phyloP scores from a whole-genome alignment of 352 stramenopile genomes.

The Lagenidium giganteum region DNA sequence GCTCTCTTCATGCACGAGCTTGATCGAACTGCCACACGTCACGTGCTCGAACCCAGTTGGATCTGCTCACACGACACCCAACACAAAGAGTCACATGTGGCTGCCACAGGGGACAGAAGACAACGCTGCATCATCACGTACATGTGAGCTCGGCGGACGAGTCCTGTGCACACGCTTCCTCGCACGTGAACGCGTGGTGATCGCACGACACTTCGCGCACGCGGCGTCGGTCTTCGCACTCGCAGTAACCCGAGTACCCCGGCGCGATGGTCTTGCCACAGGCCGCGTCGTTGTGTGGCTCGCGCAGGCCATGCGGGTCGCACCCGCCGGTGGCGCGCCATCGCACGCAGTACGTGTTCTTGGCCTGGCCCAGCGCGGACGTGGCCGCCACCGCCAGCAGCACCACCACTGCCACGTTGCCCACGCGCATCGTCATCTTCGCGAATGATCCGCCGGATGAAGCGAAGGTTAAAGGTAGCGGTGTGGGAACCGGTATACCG shows the following conservation, averaged over 20 bases:
- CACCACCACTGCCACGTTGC: conserved; percentile 8
- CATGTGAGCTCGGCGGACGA: conserved; percentile 56
- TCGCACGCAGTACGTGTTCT: conserved; percentile 34
- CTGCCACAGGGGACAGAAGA: background rate
- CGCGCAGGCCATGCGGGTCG: conserved; percentile 50
- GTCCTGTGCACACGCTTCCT: conserved; percentile 48
- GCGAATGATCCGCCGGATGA: conserved; percentile 3
- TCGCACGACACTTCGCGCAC: conserved; percentile 61
- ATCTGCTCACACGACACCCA: conserved; percentile 20
- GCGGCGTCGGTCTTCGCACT: conserved; percentile 56
- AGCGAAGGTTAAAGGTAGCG: too few species aligned
- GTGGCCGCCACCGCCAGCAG: conserved; percentile 1
- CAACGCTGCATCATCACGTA: conserved; percentile 11
- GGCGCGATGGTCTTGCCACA: conserved; percentile 38
- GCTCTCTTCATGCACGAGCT: conserved; percentile 60
- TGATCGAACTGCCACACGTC: conserved; percentile 72
- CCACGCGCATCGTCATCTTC: background rate
- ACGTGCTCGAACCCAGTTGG: conserved; percentile 61
- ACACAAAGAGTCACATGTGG: background rate
- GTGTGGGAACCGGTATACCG: too few species aligned
- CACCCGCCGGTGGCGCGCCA: conserved; percentile 55
- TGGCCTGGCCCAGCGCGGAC: background rate
- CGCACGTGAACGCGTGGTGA: conserved; percentile 62
- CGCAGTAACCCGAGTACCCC: conserved; percentile 49
- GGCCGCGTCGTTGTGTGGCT: conserved; percentile 43